Conservation (phyloP, 2,329 filamentous ascomycete genomes). For the Fonsecaea multimorphosa region DNA sequence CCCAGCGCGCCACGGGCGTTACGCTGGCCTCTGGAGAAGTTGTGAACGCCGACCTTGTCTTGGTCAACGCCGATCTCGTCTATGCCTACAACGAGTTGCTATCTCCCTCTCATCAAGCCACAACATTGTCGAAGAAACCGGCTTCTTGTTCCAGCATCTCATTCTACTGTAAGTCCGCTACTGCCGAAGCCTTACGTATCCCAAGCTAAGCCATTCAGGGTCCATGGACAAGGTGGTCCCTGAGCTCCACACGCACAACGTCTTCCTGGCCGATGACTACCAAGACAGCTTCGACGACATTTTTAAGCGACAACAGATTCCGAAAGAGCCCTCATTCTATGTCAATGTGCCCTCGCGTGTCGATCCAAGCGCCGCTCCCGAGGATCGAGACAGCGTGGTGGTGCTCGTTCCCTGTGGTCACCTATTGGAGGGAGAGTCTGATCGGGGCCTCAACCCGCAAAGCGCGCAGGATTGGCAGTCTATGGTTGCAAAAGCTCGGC, state of each 20-base stretch:
- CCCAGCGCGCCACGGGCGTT: conserved; percentile 64
- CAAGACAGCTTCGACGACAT: conserved; percentile 76
- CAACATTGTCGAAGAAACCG: conserved; percentile 45
- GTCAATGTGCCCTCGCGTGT: conserved; percentile 76
- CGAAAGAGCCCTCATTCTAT: conserved; percentile 74
- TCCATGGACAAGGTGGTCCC: conserved; percentile 65
- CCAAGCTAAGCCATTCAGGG: conserved; percentile 47
- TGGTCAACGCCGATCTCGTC: conserved; percentile 75
- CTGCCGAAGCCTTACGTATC: not conserved
- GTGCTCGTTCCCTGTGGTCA: conserved; percentile 76
- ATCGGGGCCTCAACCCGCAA: conserved; percentile 39
- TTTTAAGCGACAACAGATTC: conserved; percentile 72
- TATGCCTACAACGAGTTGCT: conserved; percentile 76
- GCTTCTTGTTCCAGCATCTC: conserved; percentile 73
- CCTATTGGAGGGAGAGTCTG: conserved; percentile 52
- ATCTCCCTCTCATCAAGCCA: conserved; percentile 55
- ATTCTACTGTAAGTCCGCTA: conserved; percentile 66
- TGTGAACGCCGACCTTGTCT: conserved; percentile 68
- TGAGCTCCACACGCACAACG: conserved; percentile 73
- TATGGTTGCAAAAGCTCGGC: conserved; percentile 65
- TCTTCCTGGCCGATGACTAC: conserved; percentile 77
- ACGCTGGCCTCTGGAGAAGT: conserved; percentile 63
- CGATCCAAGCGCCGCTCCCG: conserved; percentile 70
- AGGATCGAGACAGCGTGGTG: conserved; percentile 68
- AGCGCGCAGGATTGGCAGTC: conserved; percentile 64